phyloP scores from a whole-genome alignment of 805 yeast species.

The Nakazawaea sp. region DNA sequence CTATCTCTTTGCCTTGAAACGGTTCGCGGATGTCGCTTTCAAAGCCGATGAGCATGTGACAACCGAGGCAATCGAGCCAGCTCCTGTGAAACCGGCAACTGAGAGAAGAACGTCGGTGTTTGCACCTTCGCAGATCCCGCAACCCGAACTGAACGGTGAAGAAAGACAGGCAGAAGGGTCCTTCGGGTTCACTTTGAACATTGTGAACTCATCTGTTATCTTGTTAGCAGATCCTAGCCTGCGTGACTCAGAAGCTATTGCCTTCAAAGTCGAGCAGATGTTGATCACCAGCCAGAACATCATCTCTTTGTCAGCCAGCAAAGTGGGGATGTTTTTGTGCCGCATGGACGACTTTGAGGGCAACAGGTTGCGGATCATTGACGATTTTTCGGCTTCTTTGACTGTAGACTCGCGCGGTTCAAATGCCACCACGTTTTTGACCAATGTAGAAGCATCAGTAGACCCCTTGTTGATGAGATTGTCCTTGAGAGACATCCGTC shows the following conservation, averaged over 20 bases:
- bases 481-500: slow-evolving; percentile 77
- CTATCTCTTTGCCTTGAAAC: slow-evolving; percentile 69
- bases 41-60: slow-evolving; percentile 11
- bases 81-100: neutral
- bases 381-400: slow-evolving; percentile 79
- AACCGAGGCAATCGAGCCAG: neutral
- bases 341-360: slow-evolving; percentile 64
- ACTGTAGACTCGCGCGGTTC: slow-evolving; percentile 70
- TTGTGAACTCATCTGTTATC: slow-evolving; percentile 71
- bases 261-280: slow-evolving; percentile 79
- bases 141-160: slow-evolving; percentile 5
- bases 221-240: slow-evolving; percentile 74
- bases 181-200: slow-evolving; percentile 54
- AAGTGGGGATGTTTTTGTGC: slow-evolving; percentile 81
- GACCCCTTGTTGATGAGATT: slow-evolving; percentile 79
- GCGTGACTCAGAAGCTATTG: slow-evolving; percentile 75
- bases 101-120: neutral
- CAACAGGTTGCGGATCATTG: slow-evolving; percentile 65
- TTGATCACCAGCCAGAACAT: slow-evolving; percentile 63
- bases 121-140: neutral
- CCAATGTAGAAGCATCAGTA: slow-evolving; percentile 60
- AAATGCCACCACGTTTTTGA: slow-evolving; percentile 46
- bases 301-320: slow-evolving; percentile 59
- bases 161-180: slow-evolving; percentile 11
- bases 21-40: slow-evolving; percentile 49